Evolutionary conservation across 1,139 yeast species (phyloP).

Genomic region (Kluyveromyces sp.): DNA sequence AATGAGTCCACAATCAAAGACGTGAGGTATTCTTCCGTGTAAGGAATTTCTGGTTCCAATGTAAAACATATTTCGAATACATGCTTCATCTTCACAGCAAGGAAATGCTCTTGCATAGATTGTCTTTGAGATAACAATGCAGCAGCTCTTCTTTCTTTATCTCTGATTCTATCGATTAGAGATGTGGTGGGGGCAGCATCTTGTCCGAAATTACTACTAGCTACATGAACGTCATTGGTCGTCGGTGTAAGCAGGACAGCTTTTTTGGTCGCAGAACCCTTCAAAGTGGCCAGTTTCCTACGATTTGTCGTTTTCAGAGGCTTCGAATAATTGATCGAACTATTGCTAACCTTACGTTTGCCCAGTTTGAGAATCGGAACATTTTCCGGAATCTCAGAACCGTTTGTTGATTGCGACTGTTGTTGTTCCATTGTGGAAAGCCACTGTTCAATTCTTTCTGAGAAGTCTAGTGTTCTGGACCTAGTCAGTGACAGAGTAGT

Average conservation of each 20-base stretch:
- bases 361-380: conserved; percentile 19
- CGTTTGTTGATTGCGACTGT: background rate
- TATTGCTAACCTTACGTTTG: conserved; percentile 21
- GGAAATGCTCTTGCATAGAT: conserved; percentile 34
- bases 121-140: conserved; percentile 29
- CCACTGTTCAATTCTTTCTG: conserved; percentile 24
- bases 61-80: conserved; percentile 31
- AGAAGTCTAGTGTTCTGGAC: conserved; percentile 24
- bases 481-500: conserved; percentile 16
- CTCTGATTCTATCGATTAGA: conserved; percentile 24
- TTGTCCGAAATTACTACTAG: too few relatives aligned
- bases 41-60: conserved; percentile 30
- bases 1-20: conserved; percentile 31
- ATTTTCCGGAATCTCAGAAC: conserved; percentile 14
- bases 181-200: conserved; percentile 13
- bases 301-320: background rate
- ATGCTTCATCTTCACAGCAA: conserved; percentile 39
- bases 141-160: conserved; percentile 25
- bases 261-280: conserved; percentile 4
- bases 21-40: conserved; percentile 28
- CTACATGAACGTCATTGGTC: background rate
- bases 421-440: conserved; percentile 5
- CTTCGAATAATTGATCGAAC: background rate
- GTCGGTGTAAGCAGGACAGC: background rate
- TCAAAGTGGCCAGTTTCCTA: conserved; percentile 1